Percentiles rank a stretch among this genome's conserved stretches.
phyloP scores from a whole-genome alignment of 345 rosid genomes.

The Isatis tinctoria region DNA sequence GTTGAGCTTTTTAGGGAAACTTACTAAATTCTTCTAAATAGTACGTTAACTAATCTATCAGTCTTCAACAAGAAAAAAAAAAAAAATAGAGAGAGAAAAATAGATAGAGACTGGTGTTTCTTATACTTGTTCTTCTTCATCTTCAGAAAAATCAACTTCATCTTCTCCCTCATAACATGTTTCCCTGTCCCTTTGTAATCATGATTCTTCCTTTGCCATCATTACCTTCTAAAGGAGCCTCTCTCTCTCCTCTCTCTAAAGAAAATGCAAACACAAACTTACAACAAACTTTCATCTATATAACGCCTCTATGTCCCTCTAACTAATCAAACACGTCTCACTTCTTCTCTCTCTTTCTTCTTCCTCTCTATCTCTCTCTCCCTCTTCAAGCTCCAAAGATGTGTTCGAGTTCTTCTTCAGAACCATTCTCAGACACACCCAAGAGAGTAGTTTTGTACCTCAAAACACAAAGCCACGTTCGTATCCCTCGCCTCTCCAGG shows the following conservation, averaged over 20 bases:
- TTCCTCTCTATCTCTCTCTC: background rate
- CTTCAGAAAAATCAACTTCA: constrained; percentile 28
- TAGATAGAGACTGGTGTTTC: background rate
- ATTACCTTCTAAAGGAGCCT: constrained; percentile 48
- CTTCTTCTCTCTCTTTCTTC: background rate
- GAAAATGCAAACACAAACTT: constrained; percentile 12
- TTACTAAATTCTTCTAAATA: constrained; percentile 20
- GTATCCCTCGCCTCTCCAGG: constrained; percentile 15
- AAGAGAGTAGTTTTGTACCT: constrained; percentile 18
- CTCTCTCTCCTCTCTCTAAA: constrained; percentile 28
- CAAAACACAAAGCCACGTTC: constrained; percentile 8
- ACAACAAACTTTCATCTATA: constrained; percentile 29
- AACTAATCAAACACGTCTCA: constrained; percentile 1
- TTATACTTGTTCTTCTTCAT: constrained; percentile 9
- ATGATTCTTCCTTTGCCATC: constrained; percentile 60
- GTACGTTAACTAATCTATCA: constrained; percentile 28
- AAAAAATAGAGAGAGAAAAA: background rate
- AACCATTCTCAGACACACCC: constrained; percentile 25
- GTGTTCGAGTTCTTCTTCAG: constrained; percentile 36
- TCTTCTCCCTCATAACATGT: constrained; percentile 39
- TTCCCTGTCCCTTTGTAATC: constrained; percentile 54
- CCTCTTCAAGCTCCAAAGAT: constrained; percentile 17
- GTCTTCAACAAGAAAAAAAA: background rate
- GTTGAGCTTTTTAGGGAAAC: constrained; percentile 25
- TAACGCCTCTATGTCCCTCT: constrained; percentile 11